These are phyloP conservation scores for Blastocrithidia nonstop DNA, from an alignment of 208 protist species.

Conservation along the genomic window DNA sequence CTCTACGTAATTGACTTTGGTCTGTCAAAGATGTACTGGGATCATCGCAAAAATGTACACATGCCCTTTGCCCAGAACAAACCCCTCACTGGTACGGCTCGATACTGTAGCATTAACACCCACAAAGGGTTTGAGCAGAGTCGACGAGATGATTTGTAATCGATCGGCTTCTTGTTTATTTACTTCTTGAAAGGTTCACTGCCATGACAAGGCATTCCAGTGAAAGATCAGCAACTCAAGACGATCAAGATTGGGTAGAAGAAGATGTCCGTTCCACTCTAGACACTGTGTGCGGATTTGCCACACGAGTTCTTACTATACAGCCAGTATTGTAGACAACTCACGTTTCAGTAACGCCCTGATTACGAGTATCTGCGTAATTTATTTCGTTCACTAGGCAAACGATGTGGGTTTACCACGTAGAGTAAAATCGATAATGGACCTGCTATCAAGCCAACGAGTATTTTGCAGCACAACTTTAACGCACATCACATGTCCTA, in stretches of 20 bases:
- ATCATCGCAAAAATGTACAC: conserved; percentile 89
- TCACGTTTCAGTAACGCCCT: conserved; percentile 58
- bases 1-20: conserved; percentile 97
- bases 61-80: conserved; percentile 98
- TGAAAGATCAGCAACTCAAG: conserved; percentile 54
- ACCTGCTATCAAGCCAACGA: too few species aligned
- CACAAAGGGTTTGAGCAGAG: conserved; percentile 96
- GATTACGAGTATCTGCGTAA: conserved; percentile 69
- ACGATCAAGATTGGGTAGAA: conserved; percentile 68
- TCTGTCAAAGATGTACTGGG: conserved; percentile 96
- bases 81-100: conserved; percentile 96
- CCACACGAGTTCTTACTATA: conserved; percentile 55
- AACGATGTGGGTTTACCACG: conserved; percentile 11
- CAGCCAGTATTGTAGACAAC: conserved; percentile 50
- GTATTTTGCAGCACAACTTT: too few species aligned
- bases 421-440: too few species aligned
- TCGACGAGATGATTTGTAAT: conserved; percentile 89
- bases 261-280: conserved; percentile 54
- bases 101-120: conserved; percentile 98
- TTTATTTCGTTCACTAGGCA: conserved; percentile 33
- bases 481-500: too few species aligned
- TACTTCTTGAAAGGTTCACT: conserved; percentile 88
- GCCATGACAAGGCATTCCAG: conserved; percentile 88
- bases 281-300: conserved; percentile 48
- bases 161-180: conserved; percentile 85